These are phyloP conservation scores for Puccinia novopanici DNA, from an alignment of 1,284 basidiomycete genomes.

Conservation along the genomic window DNA sequence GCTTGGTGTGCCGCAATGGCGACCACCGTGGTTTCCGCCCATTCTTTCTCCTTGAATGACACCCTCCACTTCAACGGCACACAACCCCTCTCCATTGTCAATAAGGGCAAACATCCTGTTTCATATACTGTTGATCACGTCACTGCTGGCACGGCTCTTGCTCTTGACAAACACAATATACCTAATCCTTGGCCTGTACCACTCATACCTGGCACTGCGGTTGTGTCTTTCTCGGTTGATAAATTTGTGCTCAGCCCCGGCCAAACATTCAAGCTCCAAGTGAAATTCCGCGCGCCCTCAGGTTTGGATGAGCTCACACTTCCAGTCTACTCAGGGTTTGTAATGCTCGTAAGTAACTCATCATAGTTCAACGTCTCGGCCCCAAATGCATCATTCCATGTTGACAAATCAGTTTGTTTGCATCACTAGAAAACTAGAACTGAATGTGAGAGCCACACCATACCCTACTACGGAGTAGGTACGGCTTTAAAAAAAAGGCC, in stretches of 20 bases:
- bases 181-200: constrained; percentile 29
- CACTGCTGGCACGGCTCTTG: constrained; percentile 47
- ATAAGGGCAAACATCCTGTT: constrained; percentile 33
- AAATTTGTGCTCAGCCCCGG: constrained; percentile 33
- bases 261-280: constrained; percentile 20
- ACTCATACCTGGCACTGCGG: constrained; percentile 3
- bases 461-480: constrained; percentile 46
- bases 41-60: constrained; percentile 49
- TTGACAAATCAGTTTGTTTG: neutral
- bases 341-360: constrained; percentile 19
- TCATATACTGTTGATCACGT: constrained; percentile 29
- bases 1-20: constrained; percentile 50
- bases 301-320: constrained; percentile 13
- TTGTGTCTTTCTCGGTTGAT: constrained; percentile 33
- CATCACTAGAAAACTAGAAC: no score
- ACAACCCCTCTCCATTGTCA: constrained; percentile 30
- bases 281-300: constrained; percentile 33
- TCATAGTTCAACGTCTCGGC: neutral
- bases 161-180: constrained; percentile 15
- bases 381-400: neutral
- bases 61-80: constrained; percentile 45
- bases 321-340: constrained; percentile 48
- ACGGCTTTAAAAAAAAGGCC: constrained; percentile 32
- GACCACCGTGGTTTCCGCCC: constrained; percentile 37
- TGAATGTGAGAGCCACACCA: constrained; percentile 45